These are phyloP conservation scores for Saussurea involucrata DNA, from an alignment of 129 eudicot genomes.

Conservation along the genomic window DNA sequence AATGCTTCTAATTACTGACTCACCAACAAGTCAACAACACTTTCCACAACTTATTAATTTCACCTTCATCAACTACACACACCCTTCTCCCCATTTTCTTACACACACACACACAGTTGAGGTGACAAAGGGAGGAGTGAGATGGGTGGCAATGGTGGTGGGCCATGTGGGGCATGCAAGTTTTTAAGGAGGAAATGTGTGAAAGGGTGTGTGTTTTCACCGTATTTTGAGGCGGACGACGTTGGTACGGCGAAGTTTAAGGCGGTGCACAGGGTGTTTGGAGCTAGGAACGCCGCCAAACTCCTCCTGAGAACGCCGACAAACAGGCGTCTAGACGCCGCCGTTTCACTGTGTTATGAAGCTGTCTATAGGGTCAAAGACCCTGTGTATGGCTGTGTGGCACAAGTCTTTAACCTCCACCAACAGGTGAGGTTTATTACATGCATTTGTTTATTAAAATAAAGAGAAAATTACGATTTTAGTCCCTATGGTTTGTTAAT, in stretches of 20 bases:
- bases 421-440: slow-evolving; percentile 71
- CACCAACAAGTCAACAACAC: no score
- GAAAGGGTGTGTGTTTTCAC: no score
- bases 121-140: no score
- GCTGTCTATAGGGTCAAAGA: slow-evolving; percentile 70
- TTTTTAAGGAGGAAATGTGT: no score
- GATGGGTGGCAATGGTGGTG: no score
- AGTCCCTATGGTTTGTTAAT: background rate
- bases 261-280: slow-evolving; percentile 79
- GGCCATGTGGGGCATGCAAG: no score
- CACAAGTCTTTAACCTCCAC: slow-evolving; percentile 60
- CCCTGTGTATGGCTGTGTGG: slow-evolving; percentile 77
- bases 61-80: no score
- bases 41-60: no score
- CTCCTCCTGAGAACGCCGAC: slow-evolving; percentile 48
- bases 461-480: background rate
- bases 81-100: no score
- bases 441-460: background rate
- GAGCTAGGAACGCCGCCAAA: slow-evolving; percentile 75
- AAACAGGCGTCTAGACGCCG: slow-evolving; percentile 62
- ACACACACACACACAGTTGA: no score
- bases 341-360: slow-evolving; percentile 63
- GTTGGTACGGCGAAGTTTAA: slow-evolving; percentile 64
- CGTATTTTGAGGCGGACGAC: slow-evolving; percentile 20
- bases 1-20: no score